Base-by-base conservation (phyloP, 768 basidiomycete genomes). In the Porpolomopsis calyptriformis region DNA sequence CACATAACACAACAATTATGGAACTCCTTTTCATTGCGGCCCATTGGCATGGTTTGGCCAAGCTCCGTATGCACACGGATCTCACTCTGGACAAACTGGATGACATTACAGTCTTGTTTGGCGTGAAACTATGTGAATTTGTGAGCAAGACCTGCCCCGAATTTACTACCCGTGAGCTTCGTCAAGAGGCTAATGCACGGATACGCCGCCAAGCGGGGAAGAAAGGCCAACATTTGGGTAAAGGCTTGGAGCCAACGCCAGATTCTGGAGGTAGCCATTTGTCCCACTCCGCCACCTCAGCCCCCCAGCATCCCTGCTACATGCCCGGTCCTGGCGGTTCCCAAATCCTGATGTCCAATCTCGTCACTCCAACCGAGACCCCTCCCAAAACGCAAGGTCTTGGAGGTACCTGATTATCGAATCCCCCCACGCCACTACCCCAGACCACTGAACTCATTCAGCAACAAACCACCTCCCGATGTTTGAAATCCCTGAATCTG, bases 41-140 rank as follows among this genome's bases (percentile, higher is more conserved):
- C 4, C 16, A 36, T 4, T 27, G 24, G 45, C 58, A 60, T 45
- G 49, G 40, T 1, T 34, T 53, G 14, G 53, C 49, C 0, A 61
- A 59, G 43, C 49, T 62, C 4, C 53, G 47, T 2, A 49, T 58
- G 45, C 59, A 60, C 35, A 53, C 51, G 0, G 47, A 57, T 3
- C 14, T 0, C 12, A 7, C 56, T 37, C 6, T 50, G 52, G 16
- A 22, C 29, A 3, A 23, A 44, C 10, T 55, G 57, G 5, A 43
- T 49, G 51, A 3, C 47, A 56, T 12, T 43, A 52, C 29, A 49
- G 66, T 23, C 12, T 27, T 19, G 4, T 18, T 45, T 6, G 43
- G 48, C 19, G 19, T 18, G 6, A 25, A 24, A 16, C 43, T 49
- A 23, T 23, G 48, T 4, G 14, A 38, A 16, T 49, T 45, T 23